Percentiles rank a stretch among this genome's conserved stretches.
These are phyloP conservation scores for Fusarium sp. DNA, from an alignment of 2,329 filamentous ascomycete species.

Conservation along the genomic window DNA sequence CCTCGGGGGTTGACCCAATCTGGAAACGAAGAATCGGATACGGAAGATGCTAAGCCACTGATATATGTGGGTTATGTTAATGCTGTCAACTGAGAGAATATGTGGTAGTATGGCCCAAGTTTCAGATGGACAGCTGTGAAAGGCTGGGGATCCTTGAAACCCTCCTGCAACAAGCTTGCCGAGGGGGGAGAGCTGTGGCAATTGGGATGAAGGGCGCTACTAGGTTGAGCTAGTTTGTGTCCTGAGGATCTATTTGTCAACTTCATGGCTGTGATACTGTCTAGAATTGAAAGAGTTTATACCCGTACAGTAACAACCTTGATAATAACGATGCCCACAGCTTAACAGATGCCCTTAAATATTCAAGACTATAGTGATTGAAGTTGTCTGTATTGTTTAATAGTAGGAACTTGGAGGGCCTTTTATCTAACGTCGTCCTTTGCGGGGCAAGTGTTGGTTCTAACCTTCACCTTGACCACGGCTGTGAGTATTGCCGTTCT, in stretches of 20 bases:
- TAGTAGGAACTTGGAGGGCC: neutral
- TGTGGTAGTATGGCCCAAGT: neutral
- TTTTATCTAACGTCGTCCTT: no score
- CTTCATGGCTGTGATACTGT: neutral
- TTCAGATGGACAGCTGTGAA: neutral
- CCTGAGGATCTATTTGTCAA: neutral
- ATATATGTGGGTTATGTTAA: no score
- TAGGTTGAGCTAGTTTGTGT: neutral
- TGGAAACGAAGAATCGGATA: neutral
- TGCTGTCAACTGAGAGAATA: neutral
- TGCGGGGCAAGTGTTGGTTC: neutral
- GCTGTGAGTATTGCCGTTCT: neutral
- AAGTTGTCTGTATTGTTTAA: neutral
- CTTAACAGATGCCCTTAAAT: neutral
- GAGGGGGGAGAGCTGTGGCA: neutral
- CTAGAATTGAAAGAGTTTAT: neutral
- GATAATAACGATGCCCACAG: neutral
- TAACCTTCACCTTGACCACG: neutral
- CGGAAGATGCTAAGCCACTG: neutral
- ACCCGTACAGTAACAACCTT: neutral
- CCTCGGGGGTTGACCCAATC: constrained; percentile 9
- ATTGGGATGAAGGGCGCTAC: neutral
- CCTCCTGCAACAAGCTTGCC: neutral
- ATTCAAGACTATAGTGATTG: neutral
- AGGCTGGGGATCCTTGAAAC: constrained; percentile 32